phyloP scores from a whole-genome alignment of 805 yeast genomes.

The Schwanniomyces sp. region DNA sequence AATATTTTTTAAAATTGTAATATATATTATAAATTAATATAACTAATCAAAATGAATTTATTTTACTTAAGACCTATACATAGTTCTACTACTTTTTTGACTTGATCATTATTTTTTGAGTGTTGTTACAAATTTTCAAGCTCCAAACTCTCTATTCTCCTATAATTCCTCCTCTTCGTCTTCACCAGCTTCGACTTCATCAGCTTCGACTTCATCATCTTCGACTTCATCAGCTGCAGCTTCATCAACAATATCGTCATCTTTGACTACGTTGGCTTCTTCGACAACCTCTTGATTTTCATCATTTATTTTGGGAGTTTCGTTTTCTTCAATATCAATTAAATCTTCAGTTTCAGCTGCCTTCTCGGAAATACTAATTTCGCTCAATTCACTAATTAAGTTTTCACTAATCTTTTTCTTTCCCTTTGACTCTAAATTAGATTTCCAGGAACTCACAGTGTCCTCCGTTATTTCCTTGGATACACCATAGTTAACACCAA shows the following conservation, averaged over 20 bases:
- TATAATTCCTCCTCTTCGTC: neutral
- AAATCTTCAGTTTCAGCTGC: conserved; percentile 13
- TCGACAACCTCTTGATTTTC: conserved; percentile 5
- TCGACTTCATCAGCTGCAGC: conserved; percentile 1
- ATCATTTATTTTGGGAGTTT: conserved; percentile 11
- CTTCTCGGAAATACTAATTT: conserved; percentile 11
- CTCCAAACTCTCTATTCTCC: neutral
- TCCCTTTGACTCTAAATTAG: conserved; percentile 48
- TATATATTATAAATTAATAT: neutral
- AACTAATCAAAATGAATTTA: neutral
- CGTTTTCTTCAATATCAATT: conserved; percentile 17
- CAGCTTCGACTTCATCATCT: neutral
- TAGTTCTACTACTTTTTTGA: neutral
- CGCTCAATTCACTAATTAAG: conserved; percentile 43
- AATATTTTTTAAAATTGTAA: conserved; percentile 1
- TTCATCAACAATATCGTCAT: conserved; percentile 2
- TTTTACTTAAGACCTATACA: neutral
- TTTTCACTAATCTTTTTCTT: conserved; percentile 62
- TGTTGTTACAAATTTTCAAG: neutral
- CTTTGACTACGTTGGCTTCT: conserved; percentile 4
- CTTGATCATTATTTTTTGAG: neutral
- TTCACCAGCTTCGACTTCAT: neutral
- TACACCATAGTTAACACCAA: conserved; percentile 68
- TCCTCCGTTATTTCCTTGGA: conserved; percentile 40
- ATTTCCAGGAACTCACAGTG: conserved; percentile 68